Percentiles rank a stretch among this genome's conserved stretches.
Conservation (phyloP, 169 alveolate species). For the Miamiensis avidus region DNA sequence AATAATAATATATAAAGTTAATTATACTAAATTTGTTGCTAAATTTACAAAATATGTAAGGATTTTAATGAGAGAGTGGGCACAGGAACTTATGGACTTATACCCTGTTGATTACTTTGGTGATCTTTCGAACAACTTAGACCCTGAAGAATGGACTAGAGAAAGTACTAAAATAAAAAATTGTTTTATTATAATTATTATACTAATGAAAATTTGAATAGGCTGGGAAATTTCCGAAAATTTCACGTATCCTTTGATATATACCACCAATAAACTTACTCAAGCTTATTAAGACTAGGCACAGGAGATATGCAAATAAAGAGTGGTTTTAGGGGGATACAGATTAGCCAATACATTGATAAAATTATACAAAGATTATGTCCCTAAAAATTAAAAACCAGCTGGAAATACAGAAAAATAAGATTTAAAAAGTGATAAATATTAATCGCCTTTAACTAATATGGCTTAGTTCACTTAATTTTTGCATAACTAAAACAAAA, state of each 20-base stretch:
- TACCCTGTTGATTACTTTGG: neutral
- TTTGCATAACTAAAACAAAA: no score
- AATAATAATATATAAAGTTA: no score
- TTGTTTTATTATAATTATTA: no score
- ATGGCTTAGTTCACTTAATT: no score
- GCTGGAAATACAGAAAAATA: no score
- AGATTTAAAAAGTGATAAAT: no score
- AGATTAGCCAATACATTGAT: conserved; percentile 34
- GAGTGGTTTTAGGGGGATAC: conserved; percentile 39
- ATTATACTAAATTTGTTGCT: no score
- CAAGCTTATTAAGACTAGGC: conserved; percentile 11
- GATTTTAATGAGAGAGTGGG: conserved; percentile 19
- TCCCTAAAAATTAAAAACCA: no score
- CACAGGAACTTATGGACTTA: neutral
- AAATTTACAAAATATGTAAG: no score
- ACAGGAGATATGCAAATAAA: neutral
- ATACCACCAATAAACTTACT: conserved; percentile 25
- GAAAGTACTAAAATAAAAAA: no score
- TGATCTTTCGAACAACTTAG: neutral
- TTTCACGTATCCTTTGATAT: neutral
- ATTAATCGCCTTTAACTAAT: no score
- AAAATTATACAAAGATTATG: neutral
- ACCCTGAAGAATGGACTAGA: neutral
- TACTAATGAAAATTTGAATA: no score
- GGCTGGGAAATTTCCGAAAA: conserved; percentile 1